Evolutionary conservation across 768 basidiomycete genomes (phyloP), one percentile per base, ranked within the genome.

Genomic region (Kwoniella mangroviensis): DNA sequence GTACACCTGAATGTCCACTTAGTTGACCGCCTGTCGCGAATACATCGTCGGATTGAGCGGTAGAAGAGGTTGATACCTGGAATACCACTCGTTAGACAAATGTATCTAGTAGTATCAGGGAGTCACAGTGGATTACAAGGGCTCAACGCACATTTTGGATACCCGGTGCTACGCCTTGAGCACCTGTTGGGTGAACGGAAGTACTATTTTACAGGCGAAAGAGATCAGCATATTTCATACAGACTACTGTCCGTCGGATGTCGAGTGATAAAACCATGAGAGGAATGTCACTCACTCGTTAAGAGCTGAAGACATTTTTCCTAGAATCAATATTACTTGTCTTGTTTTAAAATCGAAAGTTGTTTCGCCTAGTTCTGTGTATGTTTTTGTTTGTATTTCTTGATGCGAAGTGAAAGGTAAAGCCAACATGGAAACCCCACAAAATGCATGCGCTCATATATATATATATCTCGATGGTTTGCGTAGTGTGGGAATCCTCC

Each of bases 121-220:
- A 34, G 34, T 34, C 34, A 34, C 34, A 34, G 34, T 34, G 34
- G 6, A 34, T 0, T 34, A 34, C 34, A 34, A 34, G 34, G 34
- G 34, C 19, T 49, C 13, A 13, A 69, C 72, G 55, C 28, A 73
- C 72, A 59, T 73, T 73, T 52, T 56, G 52, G 4, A 73, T 65
- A n/a, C 72, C 72, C 9, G 72, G 43, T 45, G 70, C 70, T 49
- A 24, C 68, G 4, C 63, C 70, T 40, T 72, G 59, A 34, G 63
- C 70, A 42, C 67, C 66, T 5, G 45, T 52, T 9, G 70, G 70
- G 60, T 63, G 52, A 9, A 72, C 57, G 26, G 58, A 62, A 24
- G 61, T 63, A 24, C 70, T 72, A 41, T 22, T 22, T 49, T 19
- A 49, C 19, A 13, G 12, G 13, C 12, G 6, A 49, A 49, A 4